Base-by-base conservation (phyloP, 2,329 filamentous ascomycete species). In the Neoarthrinium moseri region DNA sequence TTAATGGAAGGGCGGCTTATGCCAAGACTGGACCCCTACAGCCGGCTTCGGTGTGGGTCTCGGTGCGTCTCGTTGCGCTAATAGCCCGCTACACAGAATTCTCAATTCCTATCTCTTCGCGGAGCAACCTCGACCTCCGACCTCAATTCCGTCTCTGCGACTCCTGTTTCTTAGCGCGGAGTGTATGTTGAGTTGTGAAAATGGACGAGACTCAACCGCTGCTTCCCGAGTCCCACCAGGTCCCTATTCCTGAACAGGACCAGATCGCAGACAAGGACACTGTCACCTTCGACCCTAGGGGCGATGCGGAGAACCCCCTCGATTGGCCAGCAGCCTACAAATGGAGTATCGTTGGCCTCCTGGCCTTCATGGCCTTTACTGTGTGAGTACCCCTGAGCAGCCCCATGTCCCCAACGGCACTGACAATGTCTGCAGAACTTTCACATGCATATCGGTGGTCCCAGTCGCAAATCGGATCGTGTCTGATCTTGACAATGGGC, bases 361-460 rank as follows among this genome's bases (percentile, higher is more conserved):
- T 82, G 22, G 73, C 74, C 17, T 66, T 75, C 40, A 78, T 75
- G 69, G 72, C 75, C 0, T 82, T 81, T 50, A 78, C 75, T 1
- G 77, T 81, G 75, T 80, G 69, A 27, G 41, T 24, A 17, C 27
- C 6, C 32, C 17, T 33, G 15, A 20, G 7, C 8, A n/a, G n/a
- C n/a, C n/a, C 15, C 32, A 3, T 20, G 12, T 26, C 12, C 20
- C 15, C 7, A 20, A n/a, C 17, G n/a, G 8, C n/a, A 22, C 8
- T 27, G 11, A 15, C 6, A 4, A 40, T 20, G 35, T 10, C 15
- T 23, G n/a, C 43, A 80, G 77, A 4, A 80, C 78, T 3, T 79
- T 81, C 51, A 81, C 75, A 6, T 82, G 78, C 60, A 77, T 80
- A 46, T 73, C 72, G 0, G 67, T 80, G 1, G 74, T 81, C 1